phyloP scores from a whole-genome alignment of 2,329 filamentous ascomycete genomes.

The Malbranchea cinnamomea region DNA sequence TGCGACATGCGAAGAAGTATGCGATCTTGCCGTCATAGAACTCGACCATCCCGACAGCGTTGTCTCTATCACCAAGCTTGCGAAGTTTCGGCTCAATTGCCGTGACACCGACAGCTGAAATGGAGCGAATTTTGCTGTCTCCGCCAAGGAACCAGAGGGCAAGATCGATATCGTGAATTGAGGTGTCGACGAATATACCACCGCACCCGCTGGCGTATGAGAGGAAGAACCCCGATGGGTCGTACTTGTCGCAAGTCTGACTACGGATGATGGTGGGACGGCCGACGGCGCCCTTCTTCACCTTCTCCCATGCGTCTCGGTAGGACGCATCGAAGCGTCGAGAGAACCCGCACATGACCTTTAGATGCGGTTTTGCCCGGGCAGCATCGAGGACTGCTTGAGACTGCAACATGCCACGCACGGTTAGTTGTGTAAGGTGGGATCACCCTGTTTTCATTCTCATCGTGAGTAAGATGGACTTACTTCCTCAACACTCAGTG shows the following conservation, averaged over 20 bases:
- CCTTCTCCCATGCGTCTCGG: conserved; percentile 41
- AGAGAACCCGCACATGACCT: conserved; percentile 53
- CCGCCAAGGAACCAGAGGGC: conserved; percentile 49
- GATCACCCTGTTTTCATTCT: conserved; percentile 7
- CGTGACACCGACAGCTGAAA: conserved; percentile 42
- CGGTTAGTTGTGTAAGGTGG: background rate
- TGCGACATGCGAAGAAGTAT: conserved; percentile 48
- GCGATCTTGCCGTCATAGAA: conserved; percentile 50
- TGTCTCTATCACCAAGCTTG: conserved; percentile 46
- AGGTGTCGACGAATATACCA: conserved; percentile 57
- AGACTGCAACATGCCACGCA: conserved; percentile 27
- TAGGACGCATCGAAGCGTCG: conserved; percentile 53
- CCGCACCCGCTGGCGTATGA: conserved; percentile 38
- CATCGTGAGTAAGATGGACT: conserved; percentile 13
- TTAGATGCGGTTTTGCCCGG: conserved; percentile 40
- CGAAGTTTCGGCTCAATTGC: conserved; percentile 44
- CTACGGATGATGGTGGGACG: conserved; percentile 45
- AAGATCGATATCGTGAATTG: conserved; percentile 55
- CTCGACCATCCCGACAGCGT: conserved; percentile 49
- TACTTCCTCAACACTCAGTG: conserved; percentile 45
- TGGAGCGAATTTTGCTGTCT: conserved; percentile 39
- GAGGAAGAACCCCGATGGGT: conserved; percentile 54
- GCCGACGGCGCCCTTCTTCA: conserved; percentile 42
- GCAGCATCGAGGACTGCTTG: conserved; percentile 46
- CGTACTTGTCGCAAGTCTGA: conserved; percentile 53